phyloP scores from a whole-genome alignment of 306 rosid genomes.

The Boehmeria nivea region DNA sequence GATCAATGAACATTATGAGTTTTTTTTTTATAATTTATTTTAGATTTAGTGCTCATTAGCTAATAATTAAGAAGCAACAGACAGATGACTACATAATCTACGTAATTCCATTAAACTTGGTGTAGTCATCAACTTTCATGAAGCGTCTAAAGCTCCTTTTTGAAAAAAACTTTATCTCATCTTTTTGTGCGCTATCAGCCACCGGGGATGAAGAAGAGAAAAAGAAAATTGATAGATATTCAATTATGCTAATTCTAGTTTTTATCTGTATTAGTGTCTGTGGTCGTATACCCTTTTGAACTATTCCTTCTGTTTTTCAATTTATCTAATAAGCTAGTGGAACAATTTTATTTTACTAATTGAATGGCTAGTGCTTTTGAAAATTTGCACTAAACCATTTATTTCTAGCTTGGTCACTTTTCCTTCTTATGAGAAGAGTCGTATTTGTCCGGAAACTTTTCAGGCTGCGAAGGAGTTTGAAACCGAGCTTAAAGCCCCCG shows the following conservation, averaged over 20 bases:
- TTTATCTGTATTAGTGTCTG: too few relatives aligned
- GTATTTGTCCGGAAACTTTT: conserved; percentile 21
- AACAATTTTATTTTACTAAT: neutral
- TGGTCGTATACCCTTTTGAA: neutral
- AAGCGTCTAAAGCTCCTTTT: neutral
- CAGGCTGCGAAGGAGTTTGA: conserved; percentile 99
- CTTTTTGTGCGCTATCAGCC: neutral
- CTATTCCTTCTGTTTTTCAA: too few relatives aligned
- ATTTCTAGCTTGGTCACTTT: neutral
- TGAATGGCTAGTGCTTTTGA: neutral
- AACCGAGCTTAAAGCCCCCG: conserved; percentile 77
- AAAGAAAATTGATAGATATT: too few relatives aligned
- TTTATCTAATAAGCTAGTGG: neutral
- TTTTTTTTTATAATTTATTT: neutral
- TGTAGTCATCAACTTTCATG: neutral
- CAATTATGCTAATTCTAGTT: too few relatives aligned
- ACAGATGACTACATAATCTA: neutral
- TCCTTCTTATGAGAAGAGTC: conserved; percentile 12
- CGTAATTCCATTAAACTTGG: neutral
- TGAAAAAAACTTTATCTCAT: neutral
- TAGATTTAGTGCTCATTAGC: too few relatives aligned
- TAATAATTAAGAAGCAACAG: neutral
- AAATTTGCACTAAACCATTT: neutral
- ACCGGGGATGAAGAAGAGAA: too few relatives aligned
- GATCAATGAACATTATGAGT: too few relatives aligned